Percentiles rank a stretch among this genome's conserved stretches.
Evolutionary conservation across 148 eudicot species (phyloP).

Genomic region (Arbutus unedo): DNA sequence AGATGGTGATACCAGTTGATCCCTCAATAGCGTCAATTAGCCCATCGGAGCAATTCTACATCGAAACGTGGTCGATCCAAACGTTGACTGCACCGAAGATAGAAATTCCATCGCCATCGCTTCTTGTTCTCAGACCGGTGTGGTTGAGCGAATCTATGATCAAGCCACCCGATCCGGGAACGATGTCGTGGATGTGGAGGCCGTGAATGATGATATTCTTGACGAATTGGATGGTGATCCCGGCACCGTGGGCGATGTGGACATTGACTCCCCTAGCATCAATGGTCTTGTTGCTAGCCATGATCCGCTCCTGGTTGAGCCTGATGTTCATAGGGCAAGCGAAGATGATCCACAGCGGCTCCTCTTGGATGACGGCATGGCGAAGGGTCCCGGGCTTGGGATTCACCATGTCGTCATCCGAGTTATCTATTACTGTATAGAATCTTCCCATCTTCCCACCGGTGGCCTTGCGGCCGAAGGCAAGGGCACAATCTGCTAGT

Average conservation of each 20-base stretch:
- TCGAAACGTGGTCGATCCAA: constrained; percentile 72
- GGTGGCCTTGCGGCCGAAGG: constrained; percentile 54
- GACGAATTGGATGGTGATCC: constrained; percentile 53
- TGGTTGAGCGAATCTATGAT: constrained; percentile 52
- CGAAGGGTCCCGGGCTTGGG: constrained; percentile 67
- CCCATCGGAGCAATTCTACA: constrained; percentile 48
- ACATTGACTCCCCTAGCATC: constrained; percentile 60
- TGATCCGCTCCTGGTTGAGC: constrained; percentile 48
- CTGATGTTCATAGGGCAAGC: constrained; percentile 42
- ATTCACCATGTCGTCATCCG: constrained; percentile 40
- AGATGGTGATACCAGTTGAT: constrained; percentile 59
- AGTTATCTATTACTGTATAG: constrained; percentile 50
- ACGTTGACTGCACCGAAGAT: constrained; percentile 41
- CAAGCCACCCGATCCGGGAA: constrained; percentile 33
- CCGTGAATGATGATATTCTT: constrained; percentile 64
- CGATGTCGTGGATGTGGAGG: constrained; percentile 48
- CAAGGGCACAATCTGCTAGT: constrained; percentile 54
- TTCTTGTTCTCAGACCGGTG: constrained; percentile 39
- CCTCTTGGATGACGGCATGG: constrained; percentile 49
- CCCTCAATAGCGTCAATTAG: constrained; percentile 56
- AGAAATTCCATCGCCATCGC: constrained; percentile 65
- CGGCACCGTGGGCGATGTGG: constrained; percentile 47
- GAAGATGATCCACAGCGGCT: constrained; percentile 70
- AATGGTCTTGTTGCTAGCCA: constrained; percentile 55
- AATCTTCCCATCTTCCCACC: constrained; percentile 60